Conservation (phyloP, 352 stramenopile species). For the Phytophthora idaei region DNA sequence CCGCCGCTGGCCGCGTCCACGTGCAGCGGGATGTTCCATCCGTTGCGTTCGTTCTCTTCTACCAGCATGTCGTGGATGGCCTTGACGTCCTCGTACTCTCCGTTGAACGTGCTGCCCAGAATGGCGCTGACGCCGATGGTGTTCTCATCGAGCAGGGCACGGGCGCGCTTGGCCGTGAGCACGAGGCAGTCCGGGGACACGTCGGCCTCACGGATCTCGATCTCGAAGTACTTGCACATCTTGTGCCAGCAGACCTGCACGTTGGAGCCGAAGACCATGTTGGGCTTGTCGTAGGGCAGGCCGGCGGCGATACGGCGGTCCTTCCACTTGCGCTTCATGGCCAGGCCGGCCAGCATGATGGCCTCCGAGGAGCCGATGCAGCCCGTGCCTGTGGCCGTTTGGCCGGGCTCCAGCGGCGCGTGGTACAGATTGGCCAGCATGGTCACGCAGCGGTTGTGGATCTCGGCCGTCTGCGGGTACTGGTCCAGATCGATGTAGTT, state of each 20-base stretch:
- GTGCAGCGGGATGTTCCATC: slow-evolving; percentile 88
- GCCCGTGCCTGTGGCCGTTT: slow-evolving; percentile 81
- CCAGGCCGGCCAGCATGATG: slow-evolving; percentile 90
- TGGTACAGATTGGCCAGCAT: slow-evolving; percentile 93
- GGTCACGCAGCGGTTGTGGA: slow-evolving; percentile 93
- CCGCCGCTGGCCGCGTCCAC: slow-evolving; percentile 92
- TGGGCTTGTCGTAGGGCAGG: slow-evolving; percentile 86
- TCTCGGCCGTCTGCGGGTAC: slow-evolving; percentile 92
- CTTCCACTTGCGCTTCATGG: slow-evolving; percentile 92
- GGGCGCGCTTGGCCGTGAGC: slow-evolving; percentile 81
- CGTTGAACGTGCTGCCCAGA: slow-evolving; percentile 93
- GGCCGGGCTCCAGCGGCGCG: slow-evolving; percentile 59
- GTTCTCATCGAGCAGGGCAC: slow-evolving; percentile 89
- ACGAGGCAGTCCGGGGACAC: slow-evolving; percentile 87
- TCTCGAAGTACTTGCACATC: slow-evolving; percentile 95
- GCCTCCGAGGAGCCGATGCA: slow-evolving; percentile 93
- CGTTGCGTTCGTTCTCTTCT: slow-evolving; percentile 84
- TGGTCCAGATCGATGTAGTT: slow-evolving; percentile 95
- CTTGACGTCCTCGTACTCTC: slow-evolving; percentile 93
- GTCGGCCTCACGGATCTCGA: slow-evolving; percentile 89
- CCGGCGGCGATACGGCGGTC: slow-evolving; percentile 81
- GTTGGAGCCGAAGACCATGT: slow-evolving; percentile 94
- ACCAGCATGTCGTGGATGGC: slow-evolving; percentile 89
- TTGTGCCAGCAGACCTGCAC: slow-evolving; percentile 95
- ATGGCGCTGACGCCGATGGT: slow-evolving; percentile 93